Conservation (phyloP, 169 alveolate species). For the Plasmodium billcollinsi region DNA sequence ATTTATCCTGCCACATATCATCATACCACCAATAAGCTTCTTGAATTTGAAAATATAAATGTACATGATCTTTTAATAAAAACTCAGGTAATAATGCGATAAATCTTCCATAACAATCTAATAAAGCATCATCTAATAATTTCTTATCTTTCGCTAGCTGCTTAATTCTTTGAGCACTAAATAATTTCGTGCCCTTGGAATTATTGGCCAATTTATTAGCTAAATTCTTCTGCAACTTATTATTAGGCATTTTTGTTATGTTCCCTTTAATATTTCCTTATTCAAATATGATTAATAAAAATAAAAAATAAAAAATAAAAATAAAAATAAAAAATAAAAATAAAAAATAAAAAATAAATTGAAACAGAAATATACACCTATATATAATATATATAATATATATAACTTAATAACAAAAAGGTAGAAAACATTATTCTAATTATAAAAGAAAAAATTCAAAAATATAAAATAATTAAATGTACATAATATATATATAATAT, state of each 20-base stretch:
- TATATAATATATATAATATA: too few species aligned
- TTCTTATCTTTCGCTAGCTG: slow-evolving; percentile 78
- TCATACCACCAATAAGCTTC: slow-evolving; percentile 95
- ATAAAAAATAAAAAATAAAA: too few species aligned
- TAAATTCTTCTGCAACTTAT: slow-evolving; percentile 20
- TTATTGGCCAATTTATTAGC: slow-evolving; percentile 25
- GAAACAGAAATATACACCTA: too few species aligned
- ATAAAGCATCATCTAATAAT: slow-evolving; percentile 85
- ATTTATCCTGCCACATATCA: slow-evolving; percentile 91
- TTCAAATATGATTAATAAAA: too few species aligned
- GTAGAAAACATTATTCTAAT: slow-evolving; percentile 50
- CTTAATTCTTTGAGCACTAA: slow-evolving; percentile 74
- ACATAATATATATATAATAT: too few species aligned
- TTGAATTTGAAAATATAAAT: slow-evolving; percentile 91
- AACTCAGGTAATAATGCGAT: slow-evolving; percentile 92
- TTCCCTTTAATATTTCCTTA: neutral
- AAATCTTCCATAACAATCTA: slow-evolving; percentile 93
- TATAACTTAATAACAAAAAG: too few species aligned
- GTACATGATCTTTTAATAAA: slow-evolving; percentile 89
- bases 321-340: too few species aligned
- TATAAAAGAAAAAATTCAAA: slow-evolving; percentile 20
- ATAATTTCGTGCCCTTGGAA: slow-evolving; percentile 18
- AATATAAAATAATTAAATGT: neutral
- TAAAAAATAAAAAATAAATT: too few species aligned
- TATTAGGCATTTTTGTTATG: slow-evolving; percentile 26